Conservation (phyloP, 768 basidiomycete species). For the Cyclocybe aegerita region DNA sequence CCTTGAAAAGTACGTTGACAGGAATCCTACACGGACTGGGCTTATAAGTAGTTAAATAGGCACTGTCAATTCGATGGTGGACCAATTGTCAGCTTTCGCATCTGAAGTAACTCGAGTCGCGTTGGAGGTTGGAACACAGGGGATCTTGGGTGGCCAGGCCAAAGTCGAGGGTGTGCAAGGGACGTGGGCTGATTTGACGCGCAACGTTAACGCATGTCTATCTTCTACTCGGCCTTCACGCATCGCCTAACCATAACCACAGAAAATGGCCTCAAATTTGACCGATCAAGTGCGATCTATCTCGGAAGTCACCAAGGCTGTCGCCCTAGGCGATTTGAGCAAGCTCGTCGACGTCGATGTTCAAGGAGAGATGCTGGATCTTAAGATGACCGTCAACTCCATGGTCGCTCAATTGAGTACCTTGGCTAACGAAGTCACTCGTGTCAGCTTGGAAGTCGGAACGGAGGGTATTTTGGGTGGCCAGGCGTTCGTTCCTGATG, state of each 20-base stretch:
- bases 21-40: not conserved
- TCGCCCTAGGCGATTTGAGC: conserved; percentile 81
- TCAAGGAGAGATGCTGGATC: conserved; percentile 90
- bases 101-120: conserved; percentile 83
- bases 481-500: conserved; percentile 88
- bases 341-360: conserved; percentile 90
- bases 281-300: conserved; percentile 90
- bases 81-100: conserved; percentile 84
- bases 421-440: conserved; percentile 80
- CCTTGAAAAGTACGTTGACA: conserved; percentile 53
- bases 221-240: not conserved
- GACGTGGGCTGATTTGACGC: conserved; percentile 88
- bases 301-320: conserved; percentile 86
- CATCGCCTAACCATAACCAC: not conserved
- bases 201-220: conserved; percentile 79
- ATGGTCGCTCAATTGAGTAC: conserved; percentile 82
- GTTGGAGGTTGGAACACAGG: conserved; percentile 87
- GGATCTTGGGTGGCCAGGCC: conserved; percentile 89
- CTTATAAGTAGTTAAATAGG: conserved; percentile 24
- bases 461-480: conserved; percentile 93
- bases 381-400: conserved; percentile 85
- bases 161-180: conserved; percentile 89
- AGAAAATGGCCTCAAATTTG: conserved; percentile 88
- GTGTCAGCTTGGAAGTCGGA: conserved; percentile 90
- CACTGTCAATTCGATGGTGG: conserved; percentile 95